Base-by-base conservation (phyloP, 2,329 filamentous ascomycete species). In the Harringtonia lauricola region DNA sequence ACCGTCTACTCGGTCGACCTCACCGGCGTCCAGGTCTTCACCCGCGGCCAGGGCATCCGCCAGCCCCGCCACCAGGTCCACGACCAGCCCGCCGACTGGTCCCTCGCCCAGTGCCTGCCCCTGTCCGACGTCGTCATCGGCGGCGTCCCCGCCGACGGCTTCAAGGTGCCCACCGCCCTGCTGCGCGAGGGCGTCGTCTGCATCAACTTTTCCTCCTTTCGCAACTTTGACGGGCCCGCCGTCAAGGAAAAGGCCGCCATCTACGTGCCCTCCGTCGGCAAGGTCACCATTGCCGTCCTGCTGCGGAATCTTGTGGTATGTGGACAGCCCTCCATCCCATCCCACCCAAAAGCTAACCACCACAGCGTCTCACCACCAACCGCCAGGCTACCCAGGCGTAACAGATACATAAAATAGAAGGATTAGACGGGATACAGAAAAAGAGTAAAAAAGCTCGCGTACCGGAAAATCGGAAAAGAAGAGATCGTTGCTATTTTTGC, bases 161-260 rank as follows among this genome's bases (percentile, higher is more conserved):
- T 83, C 74, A 95, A 96, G 70, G 84, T 98, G 22, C 86, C 89
- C 7, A 83, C 82, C 4, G 76, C 86, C 41, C 68, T 92, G 49
- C 71, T 98, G 55, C 78, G 87, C 38, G 86, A 95, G 45, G 92
- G 92, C 39, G 89, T 86, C 26, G 86, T 95, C n/a, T 98, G 92
- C 71, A 89, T 98, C 68, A 98, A 98, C 66, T 96, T 98, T 62
- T 94, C 88, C 8, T 95, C 86, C 41, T 87, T 85, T 64, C 86
- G 89, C 69, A 96, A 98, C 66, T 96, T 96, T 64, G 81, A 82
- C 48, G 74, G 73, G 1, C 80, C 83, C 0, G 84, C 85, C 39
- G 80, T 96, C 52, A 96, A 95, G 67, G 85, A 95, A 61, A 94
- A 89, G 68, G 92, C 92, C 2, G 88, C 87, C 6, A 94, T 98